Conservation (phyloP, 352 stramenopile genomes). For the Pythium sp. region DNA sequence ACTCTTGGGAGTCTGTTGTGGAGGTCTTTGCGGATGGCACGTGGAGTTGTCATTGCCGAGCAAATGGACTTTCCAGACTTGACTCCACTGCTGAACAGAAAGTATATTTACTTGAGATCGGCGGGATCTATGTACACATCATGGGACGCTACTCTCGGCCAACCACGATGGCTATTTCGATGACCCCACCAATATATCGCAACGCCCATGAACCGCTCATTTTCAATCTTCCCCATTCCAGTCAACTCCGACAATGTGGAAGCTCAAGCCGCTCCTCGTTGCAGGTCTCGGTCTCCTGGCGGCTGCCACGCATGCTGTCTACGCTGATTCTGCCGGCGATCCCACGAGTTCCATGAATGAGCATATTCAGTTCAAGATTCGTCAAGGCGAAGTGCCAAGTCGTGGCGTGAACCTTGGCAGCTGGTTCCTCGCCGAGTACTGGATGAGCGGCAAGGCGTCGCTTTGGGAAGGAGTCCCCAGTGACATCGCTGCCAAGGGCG, state of each 20-base stretch:
- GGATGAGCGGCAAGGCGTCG: slow-evolving; percentile 22
- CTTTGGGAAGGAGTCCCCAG: slow-evolving; percentile 18
- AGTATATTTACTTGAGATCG: neutral
- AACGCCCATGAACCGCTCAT: neutral
- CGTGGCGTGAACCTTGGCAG: slow-evolving; percentile 32
- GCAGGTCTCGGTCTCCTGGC: neutral
- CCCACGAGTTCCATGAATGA: slow-evolving; percentile 1
- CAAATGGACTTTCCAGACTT: neutral
- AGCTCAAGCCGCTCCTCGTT: neutral
- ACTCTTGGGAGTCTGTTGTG: neutral
- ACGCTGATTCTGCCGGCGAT: neutral
- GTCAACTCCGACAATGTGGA: neutral
- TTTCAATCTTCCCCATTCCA: neutral
- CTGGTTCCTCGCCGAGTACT: slow-evolving; percentile 30
- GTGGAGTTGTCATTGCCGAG: neutral
- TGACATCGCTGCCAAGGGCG: slow-evolving; percentile 12
- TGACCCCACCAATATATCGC: neutral
- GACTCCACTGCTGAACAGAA: neutral
- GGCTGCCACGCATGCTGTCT: neutral
- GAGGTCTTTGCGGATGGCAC: neutral
- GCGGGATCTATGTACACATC: neutral
- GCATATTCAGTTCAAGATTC: slow-evolving; percentile 30
- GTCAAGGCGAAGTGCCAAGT: slow-evolving; percentile 16
- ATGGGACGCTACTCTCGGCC: neutral
- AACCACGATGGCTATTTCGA: neutral